Evolutionary conservation across 2,329 filamentous ascomycete genomes (phyloP).

Genomic region (Zymoseptoria pseudotritici): DNA sequence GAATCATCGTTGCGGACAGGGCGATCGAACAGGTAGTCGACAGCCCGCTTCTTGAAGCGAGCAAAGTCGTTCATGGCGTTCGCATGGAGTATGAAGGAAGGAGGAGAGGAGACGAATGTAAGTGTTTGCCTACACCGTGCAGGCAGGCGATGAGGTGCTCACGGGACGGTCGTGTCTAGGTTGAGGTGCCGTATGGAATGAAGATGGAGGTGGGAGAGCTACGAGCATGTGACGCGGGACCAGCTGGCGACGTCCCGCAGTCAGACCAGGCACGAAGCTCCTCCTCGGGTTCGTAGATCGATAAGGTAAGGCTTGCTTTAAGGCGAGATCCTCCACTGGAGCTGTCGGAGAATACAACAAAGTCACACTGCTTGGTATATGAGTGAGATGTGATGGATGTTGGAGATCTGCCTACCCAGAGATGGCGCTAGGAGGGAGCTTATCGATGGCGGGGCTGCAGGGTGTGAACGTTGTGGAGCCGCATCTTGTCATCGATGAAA

Average conservation of each 20-base stretch:
- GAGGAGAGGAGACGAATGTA: neutral
- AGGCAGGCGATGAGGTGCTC: neutral
- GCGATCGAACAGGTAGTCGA: conserved; percentile 89
- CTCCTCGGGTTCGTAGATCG: neutral
- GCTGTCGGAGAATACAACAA: neutral
- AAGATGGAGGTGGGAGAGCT: neutral
- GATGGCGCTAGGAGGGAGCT: neutral
- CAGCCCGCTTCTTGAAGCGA: conserved; percentile 66
- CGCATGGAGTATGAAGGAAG: neutral
- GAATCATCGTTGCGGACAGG: conserved; percentile 74
- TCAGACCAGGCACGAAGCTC: neutral
- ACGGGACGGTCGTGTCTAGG: neutral
- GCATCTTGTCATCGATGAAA: conserved; percentile 5
- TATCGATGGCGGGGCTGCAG: conserved; percentile 1
- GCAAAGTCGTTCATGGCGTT: conserved; percentile 62
- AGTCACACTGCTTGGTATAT: neutral
- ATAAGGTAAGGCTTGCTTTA: neutral
- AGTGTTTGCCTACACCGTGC: neutral
- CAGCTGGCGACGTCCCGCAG: neutral
- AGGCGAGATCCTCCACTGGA: neutral
- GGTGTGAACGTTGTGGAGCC: neutral
- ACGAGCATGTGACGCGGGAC: neutral
- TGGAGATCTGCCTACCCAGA: neutral
- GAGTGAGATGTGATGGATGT: neutral
- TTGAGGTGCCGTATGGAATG: neutral